A percentile compares a stretch with the other conserved stretches of the same genome.
Conservation (phyloP, 2,329 filamentous ascomycete species). For the Tolypocladium tropicale region DNA sequence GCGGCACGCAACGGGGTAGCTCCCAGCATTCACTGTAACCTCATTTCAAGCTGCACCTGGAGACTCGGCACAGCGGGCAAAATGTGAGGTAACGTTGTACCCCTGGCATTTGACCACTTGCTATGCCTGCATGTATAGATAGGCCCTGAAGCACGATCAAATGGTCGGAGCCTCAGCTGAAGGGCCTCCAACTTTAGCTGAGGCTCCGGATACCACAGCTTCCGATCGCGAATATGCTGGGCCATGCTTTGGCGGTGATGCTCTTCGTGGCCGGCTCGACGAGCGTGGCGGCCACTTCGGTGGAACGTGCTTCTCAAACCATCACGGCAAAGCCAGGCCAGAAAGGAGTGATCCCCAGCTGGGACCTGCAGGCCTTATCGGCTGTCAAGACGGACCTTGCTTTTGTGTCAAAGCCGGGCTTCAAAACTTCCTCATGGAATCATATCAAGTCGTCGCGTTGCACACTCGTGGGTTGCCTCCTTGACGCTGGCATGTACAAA, state of each 20-base stretch:
- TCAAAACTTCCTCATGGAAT: conserved; percentile 41
- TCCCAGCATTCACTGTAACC: neutral
- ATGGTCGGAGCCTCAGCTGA: no score
- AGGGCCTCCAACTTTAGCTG: no score
- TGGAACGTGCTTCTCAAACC: neutral
- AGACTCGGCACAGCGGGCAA: neutral
- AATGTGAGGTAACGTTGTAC: neutral
- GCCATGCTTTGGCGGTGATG: conserved; percentile 1
- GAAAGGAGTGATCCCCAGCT: conserved; percentile 26
- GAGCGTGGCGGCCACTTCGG: neutral
- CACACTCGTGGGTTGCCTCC: conserved; percentile 46
- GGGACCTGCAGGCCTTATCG: conserved; percentile 38
- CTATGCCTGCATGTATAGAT: neutral
- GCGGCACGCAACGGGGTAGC: neutral
- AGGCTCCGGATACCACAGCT: neutral
- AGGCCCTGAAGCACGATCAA: neutral
- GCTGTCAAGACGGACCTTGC: conserved; percentile 22
- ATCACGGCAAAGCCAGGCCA: conserved; percentile 16
- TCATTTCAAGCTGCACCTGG: neutral
- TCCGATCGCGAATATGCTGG: conserved; percentile 2
- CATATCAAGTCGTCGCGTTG: conserved; percentile 33
- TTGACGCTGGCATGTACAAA: conserved; percentile 40
- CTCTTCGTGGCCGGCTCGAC: conserved; percentile 2
- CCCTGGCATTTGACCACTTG: neutral
- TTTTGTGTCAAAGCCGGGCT: conserved; percentile 28